Conservation (phyloP, 2,329 filamentous ascomycete species). For the Beauveria varroae region DNA sequence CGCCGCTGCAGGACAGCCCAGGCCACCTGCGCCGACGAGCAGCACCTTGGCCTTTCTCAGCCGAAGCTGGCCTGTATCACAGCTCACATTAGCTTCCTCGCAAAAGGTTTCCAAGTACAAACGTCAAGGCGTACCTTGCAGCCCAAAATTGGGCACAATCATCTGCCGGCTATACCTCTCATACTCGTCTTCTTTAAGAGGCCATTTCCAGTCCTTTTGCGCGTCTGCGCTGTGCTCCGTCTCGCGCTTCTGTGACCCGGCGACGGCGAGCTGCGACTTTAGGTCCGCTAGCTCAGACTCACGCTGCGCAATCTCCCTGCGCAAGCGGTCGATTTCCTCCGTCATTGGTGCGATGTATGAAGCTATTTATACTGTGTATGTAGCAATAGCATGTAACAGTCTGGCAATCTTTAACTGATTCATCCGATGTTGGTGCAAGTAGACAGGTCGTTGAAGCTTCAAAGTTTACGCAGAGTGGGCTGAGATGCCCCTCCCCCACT, state of each 20-base stretch:
- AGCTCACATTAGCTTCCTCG: neutral
- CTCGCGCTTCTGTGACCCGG: constrained; percentile 24
- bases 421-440: neutral
- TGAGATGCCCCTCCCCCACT: constrained; percentile 3
- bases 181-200: constrained; percentile 66
- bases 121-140: constrained; percentile 48
- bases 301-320: constrained; percentile 36
- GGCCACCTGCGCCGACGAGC: constrained; percentile 77
- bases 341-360: neutral
- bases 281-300: constrained; percentile 42
- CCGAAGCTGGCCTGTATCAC: constrained; percentile 59
- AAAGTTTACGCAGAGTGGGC: constrained; percentile 1
- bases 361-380: neutral
- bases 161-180: constrained; percentile 84
- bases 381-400: neutral
- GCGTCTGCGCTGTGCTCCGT: constrained; percentile 4
- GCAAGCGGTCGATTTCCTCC: constrained; percentile 30
- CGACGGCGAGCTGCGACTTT: constrained; percentile 35
- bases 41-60: constrained; percentile 66
- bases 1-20: constrained; percentile 87
- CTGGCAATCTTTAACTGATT: neutral
- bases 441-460: neutral
- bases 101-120: no score
- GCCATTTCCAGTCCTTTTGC: constrained; percentile 48
- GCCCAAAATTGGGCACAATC: constrained; percentile 74